Base-by-base conservation (phyloP, 2,329 filamentous ascomycete species). In the Endothia cerciana region DNA sequence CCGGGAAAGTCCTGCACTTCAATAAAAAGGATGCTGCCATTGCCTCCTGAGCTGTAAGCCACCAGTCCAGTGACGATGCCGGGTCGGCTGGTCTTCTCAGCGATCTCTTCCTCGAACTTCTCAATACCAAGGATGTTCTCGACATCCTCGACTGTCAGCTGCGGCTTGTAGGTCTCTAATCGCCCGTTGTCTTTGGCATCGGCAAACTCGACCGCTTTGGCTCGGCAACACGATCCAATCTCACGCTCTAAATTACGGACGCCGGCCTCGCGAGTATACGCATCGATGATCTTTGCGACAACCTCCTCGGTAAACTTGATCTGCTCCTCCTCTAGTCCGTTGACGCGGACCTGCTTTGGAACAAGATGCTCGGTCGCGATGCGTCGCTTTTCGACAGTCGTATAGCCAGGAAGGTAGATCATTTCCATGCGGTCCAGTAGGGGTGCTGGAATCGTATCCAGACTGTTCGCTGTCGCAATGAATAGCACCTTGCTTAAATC, bases 1-100 rank as follows among this genome's bases (percentile, higher is more conserved):
- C 95, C 95, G 0, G 95, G 95, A 93, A 98, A 98, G 75, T 97
- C 94, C 13, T 94, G 93, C 55, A 97, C 93, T 79, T 99, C 95
- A 72, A 99, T 99, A 82, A 99, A 99, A 64, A 99, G 85, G 73
- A 99, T 99, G 74, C 91, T 94, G 69, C 95, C 95, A 76, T 97
- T 94, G 58, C 93, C 93, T 60, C 95, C 94, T 4, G 90, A 91
- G 74, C 90, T 93, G 81, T 97, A 99, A 10, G 95, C 95, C 19
- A 99, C 95, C 40, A 99, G 89, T 17, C 95, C 95, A 0, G 95
- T 99, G 45, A 99, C 94, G 65, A 99, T 91, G 65, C 95, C 95
- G 1, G 95, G 94, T 22, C 93, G 89, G 70, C 86, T 84, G 75
- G 87, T 87, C 74, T 91, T 93, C 76, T 97, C 94, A 15, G 95